Conservation (phyloP, 1,139 yeast species). For the Groenewaldozyma auringiensis region DNA sequence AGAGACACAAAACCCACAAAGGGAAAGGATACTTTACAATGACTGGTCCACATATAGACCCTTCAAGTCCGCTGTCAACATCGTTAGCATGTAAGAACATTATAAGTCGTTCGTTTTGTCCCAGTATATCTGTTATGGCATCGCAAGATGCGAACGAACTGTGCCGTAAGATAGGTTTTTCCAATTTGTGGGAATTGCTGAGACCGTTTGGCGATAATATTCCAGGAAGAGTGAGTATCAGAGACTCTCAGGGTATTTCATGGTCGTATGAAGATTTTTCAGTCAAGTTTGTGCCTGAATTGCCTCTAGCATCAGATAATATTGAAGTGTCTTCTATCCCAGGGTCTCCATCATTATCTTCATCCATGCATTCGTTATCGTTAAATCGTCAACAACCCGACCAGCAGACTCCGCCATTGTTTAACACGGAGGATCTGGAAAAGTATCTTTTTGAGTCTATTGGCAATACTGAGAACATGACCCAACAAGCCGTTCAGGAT, state of each 20-base stretch:
- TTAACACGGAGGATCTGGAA: slow-evolving; percentile 18
- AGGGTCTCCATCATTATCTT: neutral
- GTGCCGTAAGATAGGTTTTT: slow-evolving; percentile 35
- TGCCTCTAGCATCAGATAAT: slow-evolving; percentile 3
- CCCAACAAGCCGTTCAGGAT: slow-evolving; percentile 22
- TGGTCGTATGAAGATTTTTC: slow-evolving; percentile 28
- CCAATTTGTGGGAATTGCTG: slow-evolving; percentile 34
- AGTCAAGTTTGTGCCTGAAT: slow-evolving; percentile 21
- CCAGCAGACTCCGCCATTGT: slow-evolving; percentile 11
- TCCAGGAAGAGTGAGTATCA: slow-evolving; percentile 35
- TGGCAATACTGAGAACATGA: slow-evolving; percentile 8
- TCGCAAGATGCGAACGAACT: slow-evolving; percentile 45
- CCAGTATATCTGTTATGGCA: slow-evolving; percentile 48
- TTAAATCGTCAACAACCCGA: neutral
- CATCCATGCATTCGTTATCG: neutral
- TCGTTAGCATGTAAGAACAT: slow-evolving; percentile 18
- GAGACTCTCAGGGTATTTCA: slow-evolving; percentile 33
- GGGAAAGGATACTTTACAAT: neutral
- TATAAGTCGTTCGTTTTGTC: slow-evolving; percentile 43
- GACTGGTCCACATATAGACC: neutral
- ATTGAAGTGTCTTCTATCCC: neutral
- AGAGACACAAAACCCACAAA: neutral
- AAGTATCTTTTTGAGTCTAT: slow-evolving; percentile 12
- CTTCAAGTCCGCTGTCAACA: slow-evolving; percentile 1
- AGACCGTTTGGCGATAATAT: slow-evolving; percentile 38